A percentile compares a stretch with the other conserved stretches of the same genome.
Conservation (phyloP, 306 rosid genomes). For the Quercus suber region DNA sequence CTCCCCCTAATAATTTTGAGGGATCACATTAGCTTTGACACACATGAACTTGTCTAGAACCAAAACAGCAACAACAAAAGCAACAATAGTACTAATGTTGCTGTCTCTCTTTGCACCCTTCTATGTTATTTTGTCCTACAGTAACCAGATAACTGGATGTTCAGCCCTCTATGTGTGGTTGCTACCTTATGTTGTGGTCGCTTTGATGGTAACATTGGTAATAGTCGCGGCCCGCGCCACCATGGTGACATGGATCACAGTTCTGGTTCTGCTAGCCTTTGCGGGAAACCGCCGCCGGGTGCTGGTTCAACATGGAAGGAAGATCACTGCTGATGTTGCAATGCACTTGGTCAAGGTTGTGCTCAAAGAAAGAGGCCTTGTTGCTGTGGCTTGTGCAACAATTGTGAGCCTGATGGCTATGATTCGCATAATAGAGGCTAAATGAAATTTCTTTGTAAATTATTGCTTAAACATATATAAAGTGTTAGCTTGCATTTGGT, state of each 20-base stretch:
- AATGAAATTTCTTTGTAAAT: background rate
- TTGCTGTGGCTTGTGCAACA: conserved; percentile 48
- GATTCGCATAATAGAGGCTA: conserved; percentile 6
- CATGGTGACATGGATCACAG: conserved; percentile 58
- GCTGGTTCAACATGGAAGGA: conserved; percentile 44
- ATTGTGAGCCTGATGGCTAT: conserved; percentile 44
- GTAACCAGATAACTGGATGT: conserved; percentile 15
- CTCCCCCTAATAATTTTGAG: background rate
- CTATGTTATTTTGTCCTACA: background rate
- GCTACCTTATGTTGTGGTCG: conserved; percentile 10
- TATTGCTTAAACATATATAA: background rate
- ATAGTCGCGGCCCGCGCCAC: conserved; percentile 45
- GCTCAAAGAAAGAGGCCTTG: conserved; percentile 40
- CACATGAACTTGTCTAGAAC: conserved; percentile 10
- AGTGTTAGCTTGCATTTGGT: background rate
- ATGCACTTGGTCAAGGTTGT: conserved; percentile 31
- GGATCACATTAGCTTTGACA: background rate
- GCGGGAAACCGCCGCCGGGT: conserved; percentile 58
- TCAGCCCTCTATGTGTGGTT: background rate
- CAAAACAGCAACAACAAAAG: conserved; percentile 8
- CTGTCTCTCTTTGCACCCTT: conserved; percentile 14
- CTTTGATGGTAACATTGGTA: background rate
- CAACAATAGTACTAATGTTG: background rate
- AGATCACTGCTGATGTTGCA: conserved; percentile 53
- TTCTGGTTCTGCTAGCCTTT: conserved; percentile 54